Percentiles rank a stretch among this genome's conserved stretches.
These are phyloP conservation scores for Canna indica DNA, from an alignment of 176 grass and related monocot genomes.

Conservation along the genomic window DNA sequence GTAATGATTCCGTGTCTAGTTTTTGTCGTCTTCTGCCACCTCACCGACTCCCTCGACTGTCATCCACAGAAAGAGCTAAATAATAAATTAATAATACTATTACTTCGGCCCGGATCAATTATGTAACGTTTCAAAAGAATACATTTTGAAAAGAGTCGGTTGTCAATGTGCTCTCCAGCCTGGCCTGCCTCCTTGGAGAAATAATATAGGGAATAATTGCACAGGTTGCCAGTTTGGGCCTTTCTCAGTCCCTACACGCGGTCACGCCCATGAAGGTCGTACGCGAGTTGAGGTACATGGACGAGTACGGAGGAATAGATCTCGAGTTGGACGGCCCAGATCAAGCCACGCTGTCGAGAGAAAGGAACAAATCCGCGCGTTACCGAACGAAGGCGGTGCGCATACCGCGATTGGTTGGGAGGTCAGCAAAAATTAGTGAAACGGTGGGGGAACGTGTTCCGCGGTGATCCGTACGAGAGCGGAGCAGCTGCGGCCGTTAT, in stretches of 20 bases:
- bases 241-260: neutral
- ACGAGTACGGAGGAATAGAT: neutral
- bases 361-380: no score
- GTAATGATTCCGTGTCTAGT: neutral
- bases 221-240: neutral
- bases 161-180: slow-evolving; percentile 5
- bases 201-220: neutral
- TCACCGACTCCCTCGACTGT: no score
- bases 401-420: neutral
- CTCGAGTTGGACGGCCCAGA: neutral
- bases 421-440: no score
- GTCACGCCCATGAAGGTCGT: neutral
- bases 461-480: neutral
- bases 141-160: no score
- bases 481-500: neutral
- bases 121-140: no score
- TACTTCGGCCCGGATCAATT: no score
- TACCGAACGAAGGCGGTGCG: neutral
- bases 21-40: slow-evolving; percentile 2
- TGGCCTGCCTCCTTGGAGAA: neutral
- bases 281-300: neutral
- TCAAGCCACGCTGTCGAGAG: neutral
- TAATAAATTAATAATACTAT: no score
- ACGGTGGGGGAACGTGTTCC: neutral
- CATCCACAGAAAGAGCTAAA: no score